A percentile compares a stretch with the other conserved stretches of the same genome.
Conservation (phyloP, 495 filamentous ascomycete genomes). For the Aspergillus haitiensis region DNA sequence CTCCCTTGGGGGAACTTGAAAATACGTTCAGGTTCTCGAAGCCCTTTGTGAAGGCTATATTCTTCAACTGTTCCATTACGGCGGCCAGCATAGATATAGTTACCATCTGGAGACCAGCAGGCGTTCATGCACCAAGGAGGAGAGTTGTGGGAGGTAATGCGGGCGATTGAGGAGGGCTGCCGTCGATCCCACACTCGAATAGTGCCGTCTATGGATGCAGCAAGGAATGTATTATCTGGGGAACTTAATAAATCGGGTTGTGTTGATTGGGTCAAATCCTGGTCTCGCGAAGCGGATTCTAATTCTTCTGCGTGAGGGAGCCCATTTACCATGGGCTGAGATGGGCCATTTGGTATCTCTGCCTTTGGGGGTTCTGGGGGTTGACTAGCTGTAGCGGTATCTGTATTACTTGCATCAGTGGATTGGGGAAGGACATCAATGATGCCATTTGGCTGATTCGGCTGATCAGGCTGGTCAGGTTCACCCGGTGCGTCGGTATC, state of each 20-base stretch:
- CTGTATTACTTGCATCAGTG: conserved; percentile 15
- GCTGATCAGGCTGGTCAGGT: conserved; percentile 22
- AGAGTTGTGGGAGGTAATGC: conserved; percentile 68
- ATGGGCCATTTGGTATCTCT: conserved; percentile 25
- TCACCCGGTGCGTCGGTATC: conserved; percentile 45
- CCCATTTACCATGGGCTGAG: conserved; percentile 45
- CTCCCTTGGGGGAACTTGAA: conserved; percentile 90
- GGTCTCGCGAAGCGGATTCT: conserved; percentile 30
- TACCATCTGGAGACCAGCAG: conserved; percentile 96
- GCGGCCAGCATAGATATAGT: conserved; percentile 90
- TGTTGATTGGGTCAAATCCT: conserved; percentile 34
- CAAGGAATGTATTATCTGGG: conserved; percentile 73
- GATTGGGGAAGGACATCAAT: conserved; percentile 16
- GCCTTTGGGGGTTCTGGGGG: conserved; percentile 20
- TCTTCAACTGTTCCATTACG: conserved; percentile 95
- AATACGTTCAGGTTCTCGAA: conserved; percentile 69
- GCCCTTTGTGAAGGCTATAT: conserved; percentile 82
- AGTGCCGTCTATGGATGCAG: conserved; percentile 83
- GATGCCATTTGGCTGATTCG: conserved; percentile 26
- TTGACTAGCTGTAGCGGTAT: conserved; percentile 15
- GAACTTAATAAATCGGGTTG: conserved; percentile 43
- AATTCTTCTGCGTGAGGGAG: conserved; percentile 54
- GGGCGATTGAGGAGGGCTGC: conserved; percentile 71
- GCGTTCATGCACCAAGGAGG: conserved; percentile 98
- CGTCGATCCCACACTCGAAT: conserved; percentile 91